These are phyloP conservation scores for Dictyostelium intermedium DNA, from an alignment of 78 protist genomes.

Conservation along the genomic window DNA sequence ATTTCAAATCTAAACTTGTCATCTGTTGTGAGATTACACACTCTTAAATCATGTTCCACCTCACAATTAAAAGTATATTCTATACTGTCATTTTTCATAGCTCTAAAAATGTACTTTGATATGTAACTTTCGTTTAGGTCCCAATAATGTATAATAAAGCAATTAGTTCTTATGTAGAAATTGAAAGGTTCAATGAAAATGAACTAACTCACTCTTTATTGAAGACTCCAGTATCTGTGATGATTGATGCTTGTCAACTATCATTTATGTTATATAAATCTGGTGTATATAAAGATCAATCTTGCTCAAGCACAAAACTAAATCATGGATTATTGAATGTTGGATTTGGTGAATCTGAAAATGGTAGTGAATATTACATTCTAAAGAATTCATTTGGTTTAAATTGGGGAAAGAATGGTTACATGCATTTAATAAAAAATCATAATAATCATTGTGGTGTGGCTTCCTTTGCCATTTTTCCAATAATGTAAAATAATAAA, in stretches of 20 bases:
- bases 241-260: conserved; percentile 89
- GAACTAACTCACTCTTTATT: conserved; percentile 4
- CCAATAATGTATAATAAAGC: too few species aligned
- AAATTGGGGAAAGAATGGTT: conserved; percentile 74
- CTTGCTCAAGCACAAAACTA: conserved; percentile 69
- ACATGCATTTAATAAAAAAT: conserved; percentile 75
- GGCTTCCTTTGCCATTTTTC: conserved; percentile 75
- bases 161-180: conserved; percentile 40
- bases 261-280: conserved; percentile 87
- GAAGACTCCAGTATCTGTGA: conserved; percentile 86
- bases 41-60: too few species aligned
- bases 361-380: conserved; percentile 66
- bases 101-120: too few species aligned
- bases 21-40: too few species aligned
- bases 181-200: conserved; percentile 31
- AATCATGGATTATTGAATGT: conserved; percentile 89
- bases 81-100: too few species aligned
- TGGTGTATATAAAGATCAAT: conserved; percentile 85
- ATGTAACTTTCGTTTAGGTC: too few species aligned
- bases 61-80: too few species aligned
- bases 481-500: not conserved
- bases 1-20: too few species aligned
- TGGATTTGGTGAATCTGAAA: conserved; percentile 55
- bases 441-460: conserved; percentile 85
- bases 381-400: conserved; percentile 90